A percentile compares a stretch with the other conserved stretches of the same genome.
These are phyloP conservation scores for Xerocomus cyaneibrunnescens DNA, from an alignment of 1,284 basidiomycete species.

Conservation along the genomic window DNA sequence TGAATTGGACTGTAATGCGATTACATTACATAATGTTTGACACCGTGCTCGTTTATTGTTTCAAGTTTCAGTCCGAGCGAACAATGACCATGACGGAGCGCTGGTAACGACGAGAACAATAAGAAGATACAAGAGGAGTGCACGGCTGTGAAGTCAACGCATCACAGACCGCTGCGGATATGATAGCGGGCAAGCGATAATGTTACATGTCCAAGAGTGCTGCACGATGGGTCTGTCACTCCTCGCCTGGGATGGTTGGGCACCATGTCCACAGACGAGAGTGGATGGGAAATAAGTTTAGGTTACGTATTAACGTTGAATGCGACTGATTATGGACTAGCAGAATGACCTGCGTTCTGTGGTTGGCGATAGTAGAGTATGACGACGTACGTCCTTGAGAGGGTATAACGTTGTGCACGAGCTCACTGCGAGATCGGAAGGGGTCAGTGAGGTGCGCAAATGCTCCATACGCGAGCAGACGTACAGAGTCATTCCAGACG, in stretches of 20 bases:
- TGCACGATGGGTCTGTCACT: constrained; percentile 11
- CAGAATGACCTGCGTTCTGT: constrained; percentile 34
- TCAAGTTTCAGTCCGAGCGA: constrained; percentile 2
- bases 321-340: constrained; percentile 27
- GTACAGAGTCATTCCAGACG: constrained; percentile 49
- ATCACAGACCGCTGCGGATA: constrained; percentile 14
- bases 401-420: constrained; percentile 24
- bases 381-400: constrained; percentile 17
- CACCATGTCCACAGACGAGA: constrained; percentile 13
- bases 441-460: constrained; percentile 6
- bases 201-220: constrained; percentile 33
- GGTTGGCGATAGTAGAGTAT: constrained; percentile 32
- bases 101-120: constrained; percentile 7
- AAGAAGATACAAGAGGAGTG: constrained; percentile 20
- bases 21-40: constrained; percentile 12
- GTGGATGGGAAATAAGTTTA: constrained; percentile 29
- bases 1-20: constrained; percentile 13
- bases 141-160: constrained; percentile 7
- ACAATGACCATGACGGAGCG: constrained; percentile 8
- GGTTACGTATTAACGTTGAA: constrained; percentile 32
- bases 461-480: constrained; percentile 9
- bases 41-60: constrained; percentile 14
- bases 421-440: constrained; percentile 22
- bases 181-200: constrained; percentile 21
- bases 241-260: constrained; percentile 8